Evolutionary conservation across 1,139 yeast species (phyloP), one percentile per base, ranked within the genome.

Genomic region (Wickerhamomyces sp.): DNA sequence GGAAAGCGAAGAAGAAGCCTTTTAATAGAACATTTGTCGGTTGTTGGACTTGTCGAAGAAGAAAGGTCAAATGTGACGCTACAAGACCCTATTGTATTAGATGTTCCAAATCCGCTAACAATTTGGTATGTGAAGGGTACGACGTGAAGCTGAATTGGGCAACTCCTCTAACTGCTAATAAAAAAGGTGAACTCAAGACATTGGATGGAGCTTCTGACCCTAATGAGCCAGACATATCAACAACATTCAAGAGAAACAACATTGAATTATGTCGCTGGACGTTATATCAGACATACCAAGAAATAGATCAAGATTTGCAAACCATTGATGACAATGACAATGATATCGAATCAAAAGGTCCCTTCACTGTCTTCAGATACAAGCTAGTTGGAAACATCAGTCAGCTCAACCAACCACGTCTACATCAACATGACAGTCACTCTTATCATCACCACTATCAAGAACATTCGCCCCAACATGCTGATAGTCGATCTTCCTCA

Each of bases 261-360:
- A 81, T 85, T 13, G 90, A 76, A 1, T 81, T 84, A 60, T 95
- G 88, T 1, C 72, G 67, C 44, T 90, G 91, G 61, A 71, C 78
- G 18, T 69, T 75, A 63, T 76, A 76, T 42, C 87, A 75, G 42
- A 76, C 79, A 15, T 88, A 90, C 58, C 85, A 85, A 39, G 94
- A 86, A 33, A 79, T 89, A 78, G 95, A 88, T 61, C 67, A 70
- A 35, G 89, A 85, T 54, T 66, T 38, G 23, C 23, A 18, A 27
- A 18, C n/a, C 11, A 6, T 89, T 45, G 72, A 78, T 15, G 67
- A 73, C 34, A 82, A 84, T 54, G 42, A 68, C 8, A 34, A 27
- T 6, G 42, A 42, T 1, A 7, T 11, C 2, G 26, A 8, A 7
- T 15, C n/a, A 3, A 33, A 35, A 13, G 52, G 55, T 3, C 55